Conservation (phyloP, 768 basidiomycete species). For the Lactifluus hygrophoroides region DNA sequence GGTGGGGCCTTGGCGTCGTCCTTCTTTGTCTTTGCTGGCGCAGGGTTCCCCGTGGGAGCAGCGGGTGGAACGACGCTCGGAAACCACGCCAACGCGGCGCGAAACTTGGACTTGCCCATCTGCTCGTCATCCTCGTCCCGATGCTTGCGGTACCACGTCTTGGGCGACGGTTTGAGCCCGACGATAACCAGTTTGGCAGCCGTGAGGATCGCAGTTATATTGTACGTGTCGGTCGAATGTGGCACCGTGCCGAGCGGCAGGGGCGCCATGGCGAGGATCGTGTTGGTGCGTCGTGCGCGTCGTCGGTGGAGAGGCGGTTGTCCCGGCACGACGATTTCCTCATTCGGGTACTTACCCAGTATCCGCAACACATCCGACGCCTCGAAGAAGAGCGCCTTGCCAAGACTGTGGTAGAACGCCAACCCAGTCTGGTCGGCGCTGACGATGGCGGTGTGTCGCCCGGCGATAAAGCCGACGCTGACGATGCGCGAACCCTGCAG, state of each 20-base stretch:
- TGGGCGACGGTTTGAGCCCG: conserved; percentile 82
- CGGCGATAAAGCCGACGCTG: conserved; percentile 79
- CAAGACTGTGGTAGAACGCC: conserved; percentile 91
- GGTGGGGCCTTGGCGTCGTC: conserved; percentile 20
- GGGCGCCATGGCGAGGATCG: conserved; percentile 70
- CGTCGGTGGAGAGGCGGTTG: conserved; percentile 35
- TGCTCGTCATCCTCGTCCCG: conserved; percentile 43
- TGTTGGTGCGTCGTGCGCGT: conserved; percentile 42
- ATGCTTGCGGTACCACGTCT: conserved; percentile 81
- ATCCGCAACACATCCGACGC: conserved; percentile 91
- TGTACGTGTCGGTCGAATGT: conserved; percentile 71
- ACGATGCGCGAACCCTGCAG: conserved; percentile 70
- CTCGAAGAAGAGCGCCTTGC: conserved; percentile 91
- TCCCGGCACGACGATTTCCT: conserved; percentile 24
- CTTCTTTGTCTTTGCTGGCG: conserved; percentile 19
- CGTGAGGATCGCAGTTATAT: conserved; percentile 80
- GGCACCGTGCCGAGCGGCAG: conserved; percentile 69
- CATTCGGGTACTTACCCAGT: conserved; percentile 80
- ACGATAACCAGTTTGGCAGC: conserved; percentile 88
- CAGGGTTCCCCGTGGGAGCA: conserved; percentile 8
- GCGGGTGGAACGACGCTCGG: conserved; percentile 42
- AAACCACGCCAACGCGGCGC: conserved; percentile 75
- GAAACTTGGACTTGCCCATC: conserved; percentile 37
- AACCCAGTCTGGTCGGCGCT: conserved; percentile 86
- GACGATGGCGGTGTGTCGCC: conserved; percentile 86